Percentiles rank a stretch among this genome's conserved stretches.
These are phyloP conservation scores for Aspergillus vadensis DNA, from an alignment of 2,329 filamentous ascomycete genomes.

Conservation along the genomic window DNA sequence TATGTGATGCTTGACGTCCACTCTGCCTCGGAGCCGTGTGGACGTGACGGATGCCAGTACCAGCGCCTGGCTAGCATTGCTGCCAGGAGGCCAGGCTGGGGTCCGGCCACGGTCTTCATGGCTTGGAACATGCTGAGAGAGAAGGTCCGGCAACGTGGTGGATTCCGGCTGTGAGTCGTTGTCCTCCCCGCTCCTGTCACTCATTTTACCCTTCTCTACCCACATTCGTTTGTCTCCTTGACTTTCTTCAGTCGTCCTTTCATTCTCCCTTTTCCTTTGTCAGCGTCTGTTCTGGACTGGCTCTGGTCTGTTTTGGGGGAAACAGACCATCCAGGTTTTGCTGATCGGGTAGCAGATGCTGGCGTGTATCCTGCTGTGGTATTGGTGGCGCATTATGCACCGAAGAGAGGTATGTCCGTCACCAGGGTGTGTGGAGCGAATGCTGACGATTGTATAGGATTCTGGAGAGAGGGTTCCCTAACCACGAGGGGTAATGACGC, in stretches of 20 bases:
- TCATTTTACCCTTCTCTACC: constrained; percentile 4
- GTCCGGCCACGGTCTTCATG: constrained; percentile 4
- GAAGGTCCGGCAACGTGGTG: not conserved
- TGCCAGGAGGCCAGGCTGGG: constrained; percentile 2
- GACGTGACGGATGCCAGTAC: constrained; percentile 6
- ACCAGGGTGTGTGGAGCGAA: not conserved
- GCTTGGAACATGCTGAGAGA: constrained; percentile 7
- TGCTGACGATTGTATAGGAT: constrained; percentile 10
- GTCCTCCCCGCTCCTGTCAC: constrained; percentile 1
- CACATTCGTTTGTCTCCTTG: constrained; percentile 8
- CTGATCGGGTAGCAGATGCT: constrained; percentile 23
- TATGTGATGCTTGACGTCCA: constrained; percentile 10
- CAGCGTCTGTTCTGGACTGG: constrained; percentile 15
- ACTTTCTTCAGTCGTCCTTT: constrained; percentile 1
- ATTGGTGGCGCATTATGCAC: constrained; percentile 19
- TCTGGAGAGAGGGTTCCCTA: constrained; percentile 15
- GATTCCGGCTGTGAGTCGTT: constrained; percentile 2
- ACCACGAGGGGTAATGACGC: constrained; percentile 20
- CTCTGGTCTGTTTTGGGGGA: constrained; percentile 12
- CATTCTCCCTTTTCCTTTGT: not conserved
- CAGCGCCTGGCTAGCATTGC: constrained; percentile 4
- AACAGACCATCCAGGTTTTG: constrained; percentile 18
- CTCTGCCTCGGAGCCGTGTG: not conserved
- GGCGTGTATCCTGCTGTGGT: constrained; percentile 21
- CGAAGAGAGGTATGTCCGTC: constrained; percentile 15